Conservation (phyloP, 805 yeast genomes). For the Jamesozyma gamospora region DNA sequence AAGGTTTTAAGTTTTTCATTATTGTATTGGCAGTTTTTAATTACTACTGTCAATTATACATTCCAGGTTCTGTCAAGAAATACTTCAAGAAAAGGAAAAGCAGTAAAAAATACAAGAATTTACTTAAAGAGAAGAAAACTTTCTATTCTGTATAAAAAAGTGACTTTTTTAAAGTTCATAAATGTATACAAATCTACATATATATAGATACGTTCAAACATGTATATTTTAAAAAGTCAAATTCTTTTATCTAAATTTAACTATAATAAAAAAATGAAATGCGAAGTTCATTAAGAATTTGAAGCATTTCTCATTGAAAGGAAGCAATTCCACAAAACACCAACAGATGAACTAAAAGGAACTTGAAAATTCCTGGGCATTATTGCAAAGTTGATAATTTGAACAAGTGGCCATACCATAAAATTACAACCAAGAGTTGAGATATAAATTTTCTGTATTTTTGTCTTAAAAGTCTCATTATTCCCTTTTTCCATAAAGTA, state of each 20-base stretch:
- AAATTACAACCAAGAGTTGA: constrained; percentile 59
- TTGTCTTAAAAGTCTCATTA: constrained; percentile 49
- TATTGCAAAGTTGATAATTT: constrained; percentile 59
- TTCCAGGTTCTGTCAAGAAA: constrained; percentile 29
- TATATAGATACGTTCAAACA: background rate
- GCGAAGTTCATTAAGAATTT: constrained; percentile 9
- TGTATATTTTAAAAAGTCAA: background rate
- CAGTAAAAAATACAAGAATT: constrained; percentile 31
- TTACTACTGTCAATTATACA: constrained; percentile 30
- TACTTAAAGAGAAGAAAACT: constrained; percentile 12
- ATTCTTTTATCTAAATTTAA: background rate
- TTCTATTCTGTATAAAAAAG: constrained; percentile 2
- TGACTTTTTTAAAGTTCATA: background rate
- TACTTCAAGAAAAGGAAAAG: constrained; percentile 31
- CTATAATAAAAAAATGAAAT: background rate
- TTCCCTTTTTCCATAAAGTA: constrained; percentile 70
- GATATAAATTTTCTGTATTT: constrained; percentile 56
- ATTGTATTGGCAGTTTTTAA: constrained; percentile 39
- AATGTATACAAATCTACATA: background rate
- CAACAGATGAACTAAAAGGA: constrained; percentile 78
- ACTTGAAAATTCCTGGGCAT: constrained; percentile 72
- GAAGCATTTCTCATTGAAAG: constrained; percentile 69
- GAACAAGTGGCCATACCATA: constrained; percentile 77
- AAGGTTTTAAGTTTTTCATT: constrained; percentile 43
- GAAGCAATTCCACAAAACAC: constrained; percentile 92